Evolutionary conservation across 441 rosid species (phyloP).

Genomic region (Theobroma grandiflorum): DNA sequence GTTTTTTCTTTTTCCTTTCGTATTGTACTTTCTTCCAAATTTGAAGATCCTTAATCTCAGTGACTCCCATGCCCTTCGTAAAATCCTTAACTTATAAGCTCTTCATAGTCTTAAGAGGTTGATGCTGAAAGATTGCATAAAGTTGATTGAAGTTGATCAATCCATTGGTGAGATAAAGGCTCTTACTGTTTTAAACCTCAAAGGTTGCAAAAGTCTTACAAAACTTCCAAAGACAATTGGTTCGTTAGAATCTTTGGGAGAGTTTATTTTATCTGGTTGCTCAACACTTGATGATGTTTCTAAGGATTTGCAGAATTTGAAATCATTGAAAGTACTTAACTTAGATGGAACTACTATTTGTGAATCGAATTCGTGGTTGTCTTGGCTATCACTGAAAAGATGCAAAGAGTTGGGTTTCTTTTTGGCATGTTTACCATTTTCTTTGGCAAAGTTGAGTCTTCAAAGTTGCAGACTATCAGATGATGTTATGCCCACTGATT

Average conservation of each 20-base stretch:
- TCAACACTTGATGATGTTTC: conserved; percentile 33
- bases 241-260: conserved; percentile 36
- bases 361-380: conserved; percentile 12
- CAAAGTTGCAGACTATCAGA: not conserved
- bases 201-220: conserved; percentile 34
- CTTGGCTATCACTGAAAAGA: conserved; percentile 26
- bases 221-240: conserved; percentile 45
- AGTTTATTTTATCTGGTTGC: conserved; percentile 35
- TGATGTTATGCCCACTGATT: not conserved
- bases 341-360: conserved; percentile 29
- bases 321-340: conserved; percentile 20
- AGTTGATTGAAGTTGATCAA: conserved; percentile 25
- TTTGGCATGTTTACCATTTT: conserved; percentile 19
- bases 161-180: conserved; percentile 33
- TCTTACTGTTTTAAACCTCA: not conserved
- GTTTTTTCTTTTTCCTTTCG: not conserved
- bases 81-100: conserved; percentile 22
- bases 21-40: conserved; percentile 28
- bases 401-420: conserved; percentile 15
- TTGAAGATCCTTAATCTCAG: conserved; percentile 37
- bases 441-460: conserved; percentile 28
- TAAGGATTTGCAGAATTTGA: not conserved
- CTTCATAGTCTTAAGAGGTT: conserved; percentile 28
- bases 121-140: conserved; percentile 26
- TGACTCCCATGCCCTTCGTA: not conserved